Percentiles rank a stretch among this genome's conserved stretches.
phyloP scores from a whole-genome alignment of 2,329 filamentous ascomycete species.

The Beauveria pseudobassiana region DNA sequence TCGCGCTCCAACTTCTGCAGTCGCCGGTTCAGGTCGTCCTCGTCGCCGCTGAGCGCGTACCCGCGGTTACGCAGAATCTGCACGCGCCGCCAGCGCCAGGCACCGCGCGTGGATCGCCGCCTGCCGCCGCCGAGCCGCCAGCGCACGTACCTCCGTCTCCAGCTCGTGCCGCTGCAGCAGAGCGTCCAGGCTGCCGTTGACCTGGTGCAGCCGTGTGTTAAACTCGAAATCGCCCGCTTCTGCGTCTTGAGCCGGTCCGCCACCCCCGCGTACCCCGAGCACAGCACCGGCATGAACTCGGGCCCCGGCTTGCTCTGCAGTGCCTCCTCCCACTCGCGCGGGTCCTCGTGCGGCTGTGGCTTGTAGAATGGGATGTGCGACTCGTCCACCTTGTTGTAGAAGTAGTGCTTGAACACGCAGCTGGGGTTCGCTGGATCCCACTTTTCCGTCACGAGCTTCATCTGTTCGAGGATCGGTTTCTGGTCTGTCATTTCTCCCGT shows the following conservation, averaged over 20 bases:
- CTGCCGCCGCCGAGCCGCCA: conserved; percentile 66
- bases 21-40: conserved; percentile 70
- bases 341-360: conserved; percentile 62
- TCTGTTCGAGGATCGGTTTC: conserved; percentile 68
- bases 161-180: conserved; percentile 73
- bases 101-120: conserved; percentile 65
- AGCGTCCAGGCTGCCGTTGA: conserved; percentile 65
- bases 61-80: conserved; percentile 75
- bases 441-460: conserved; percentile 61
- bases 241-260: conserved; percentile 67
- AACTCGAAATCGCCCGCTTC: conserved; percentile 60
- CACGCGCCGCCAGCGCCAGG: conserved; percentile 64
- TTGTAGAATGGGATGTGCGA: conserved; percentile 69
- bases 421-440: conserved; percentile 63
- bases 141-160: conserved; percentile 63
- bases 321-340: conserved; percentile 76
- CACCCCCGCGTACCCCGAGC: conserved; percentile 64
- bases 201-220: conserved; percentile 67
- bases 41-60: conserved; percentile 70
- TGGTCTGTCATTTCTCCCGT: conserved; percentile 36
- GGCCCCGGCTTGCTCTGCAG: conserved; percentile 70
- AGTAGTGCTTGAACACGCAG: conserved; percentile 74
- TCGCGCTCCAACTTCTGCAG: conserved; percentile 60
- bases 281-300: conserved; percentile 70
- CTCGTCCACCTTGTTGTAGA: conserved; percentile 78